A percentile compares a stretch with the other conserved stretches of the same genome.
Evolutionary conservation across 2,329 filamentous ascomycete species (phyloP).

Genomic region (Phialocephala subalpina): DNA sequence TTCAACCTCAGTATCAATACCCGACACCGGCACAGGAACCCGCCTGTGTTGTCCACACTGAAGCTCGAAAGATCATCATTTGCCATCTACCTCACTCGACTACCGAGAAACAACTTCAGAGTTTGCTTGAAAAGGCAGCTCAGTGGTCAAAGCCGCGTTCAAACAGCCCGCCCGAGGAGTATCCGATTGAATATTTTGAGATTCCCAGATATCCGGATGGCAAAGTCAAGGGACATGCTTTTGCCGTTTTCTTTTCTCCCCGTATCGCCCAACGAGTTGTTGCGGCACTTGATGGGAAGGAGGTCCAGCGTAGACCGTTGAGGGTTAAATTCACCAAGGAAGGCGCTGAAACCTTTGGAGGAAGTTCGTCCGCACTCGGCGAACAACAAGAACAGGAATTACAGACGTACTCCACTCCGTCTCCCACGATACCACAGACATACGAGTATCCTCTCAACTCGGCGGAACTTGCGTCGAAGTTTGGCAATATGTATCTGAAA

Average conservation of each 20-base stretch:
- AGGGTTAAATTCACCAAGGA: slow-evolving; percentile 28
- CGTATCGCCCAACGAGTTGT: slow-evolving; percentile 22
- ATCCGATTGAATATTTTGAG: slow-evolving; percentile 23
- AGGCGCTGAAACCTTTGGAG: slow-evolving; percentile 17
- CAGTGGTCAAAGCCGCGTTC: slow-evolving; percentile 2
- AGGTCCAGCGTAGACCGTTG: slow-evolving; percentile 17
- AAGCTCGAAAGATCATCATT: slow-evolving; percentile 38
- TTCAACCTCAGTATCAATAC: not conserved
- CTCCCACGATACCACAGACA: not conserved
- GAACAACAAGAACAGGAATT: not conserved
- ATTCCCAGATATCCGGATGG: slow-evolving; percentile 26
- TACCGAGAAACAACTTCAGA: slow-evolving; percentile 16
- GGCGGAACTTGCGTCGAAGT: not conserved
- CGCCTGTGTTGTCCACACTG: slow-evolving; percentile 17
- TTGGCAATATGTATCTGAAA: not conserved
- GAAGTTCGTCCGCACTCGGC: not conserved
- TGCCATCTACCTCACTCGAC: slow-evolving; percentile 26
- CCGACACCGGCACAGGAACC: not conserved
- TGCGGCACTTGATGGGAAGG: slow-evolving; percentile 15
- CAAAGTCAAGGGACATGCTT: slow-evolving; percentile 31
- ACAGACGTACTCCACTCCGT: not conserved
- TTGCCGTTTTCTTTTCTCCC: slow-evolving; percentile 29
- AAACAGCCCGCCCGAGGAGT: not conserved
- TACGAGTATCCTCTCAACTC: not conserved
- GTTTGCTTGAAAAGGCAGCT: slow-evolving; percentile 17